Evolutionary conservation across 1,139 yeast genomes (phyloP), one percentile per base, ranked within the genome.

Genomic region (Suhomyces wounanorum): DNA sequence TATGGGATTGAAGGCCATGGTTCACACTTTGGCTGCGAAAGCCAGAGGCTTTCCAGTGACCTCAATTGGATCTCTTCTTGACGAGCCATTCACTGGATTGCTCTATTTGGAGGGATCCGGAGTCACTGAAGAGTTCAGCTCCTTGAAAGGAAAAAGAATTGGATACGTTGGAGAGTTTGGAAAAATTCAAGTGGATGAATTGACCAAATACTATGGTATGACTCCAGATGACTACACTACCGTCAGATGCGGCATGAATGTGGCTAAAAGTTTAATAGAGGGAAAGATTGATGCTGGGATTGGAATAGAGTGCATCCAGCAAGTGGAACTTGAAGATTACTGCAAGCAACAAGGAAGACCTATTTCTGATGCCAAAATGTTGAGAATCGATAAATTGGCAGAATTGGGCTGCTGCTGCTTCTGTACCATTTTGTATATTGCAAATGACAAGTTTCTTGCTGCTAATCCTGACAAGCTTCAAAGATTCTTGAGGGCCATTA

Each of bases 101-200:
- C 69, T 80, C 53, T 81, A 79, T 63, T 69, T 81, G 61, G 75
- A 78, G 59, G 79, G 78, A 8, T 69, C 75, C 37, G 84, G 84
- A 16, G 75, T 80, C 59, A 77, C 82, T 39, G 61, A 73, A 11
- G 83, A 80, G 61, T 81, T 81, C 68, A 67, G 64, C 42, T 77
- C 82, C 13, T 70, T 81, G 59, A 79, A 76, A 58, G 84, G 84
- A 18, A 80, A 79, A 63, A 67, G 69, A 45, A 78, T 81, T 57
- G 84, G 84, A 16, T 81, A 81, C 60, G 84, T 81, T 42, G 85
- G 84, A 33, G 84, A 81, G 59, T 81, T 81, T 60, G 85, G 85
- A 44, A 81, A 81, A 65, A 80, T 81, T 57, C 85, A 81, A 63
- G 67, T 81, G 49, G 84, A 81, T 58, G 85, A 81, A 60, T 69